A percentile compares a stretch with the other conserved stretches of the same genome.
phyloP scores from a whole-genome alignment of 495 filamentous ascomycete species.

The Talaromyces thailandensis region DNA sequence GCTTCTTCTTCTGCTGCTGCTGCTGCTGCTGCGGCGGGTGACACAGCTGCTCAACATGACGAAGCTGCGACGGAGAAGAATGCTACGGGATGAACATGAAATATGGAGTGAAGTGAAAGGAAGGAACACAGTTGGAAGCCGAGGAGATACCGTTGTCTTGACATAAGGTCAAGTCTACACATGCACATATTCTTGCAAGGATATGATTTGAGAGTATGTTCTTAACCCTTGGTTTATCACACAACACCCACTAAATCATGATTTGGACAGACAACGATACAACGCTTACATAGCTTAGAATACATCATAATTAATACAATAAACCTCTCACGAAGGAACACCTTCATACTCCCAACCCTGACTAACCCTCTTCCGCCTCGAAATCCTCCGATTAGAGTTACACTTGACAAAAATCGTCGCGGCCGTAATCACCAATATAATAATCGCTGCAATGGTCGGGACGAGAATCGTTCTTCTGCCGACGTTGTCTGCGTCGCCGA shows the following conservation, averaged over 20 bases:
- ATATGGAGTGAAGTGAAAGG: neutral
- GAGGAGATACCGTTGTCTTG: neutral
- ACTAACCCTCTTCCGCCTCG: conserved; percentile 39
- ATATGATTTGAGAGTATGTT: neutral
- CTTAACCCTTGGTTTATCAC: neutral
- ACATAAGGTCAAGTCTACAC: neutral
- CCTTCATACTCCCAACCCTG: conserved; percentile 61
- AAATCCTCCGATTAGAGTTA: conserved; percentile 47
- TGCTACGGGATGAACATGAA: neutral
- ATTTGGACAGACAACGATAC: neutral
- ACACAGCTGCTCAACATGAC: neutral
- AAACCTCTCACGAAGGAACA: conserved; percentile 38
- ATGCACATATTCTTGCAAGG: neutral
- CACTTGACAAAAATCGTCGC: conserved; percentile 58
- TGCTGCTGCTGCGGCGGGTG: neutral
- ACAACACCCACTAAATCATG: neutral
- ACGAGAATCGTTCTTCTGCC: conserved; percentile 43
- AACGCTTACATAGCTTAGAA: neutral
- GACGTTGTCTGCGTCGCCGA: conserved; percentile 22
- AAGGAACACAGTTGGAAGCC: neutral
- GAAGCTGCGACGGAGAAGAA: neutral
- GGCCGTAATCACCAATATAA: conserved; percentile 48
- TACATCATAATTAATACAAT: neutral
- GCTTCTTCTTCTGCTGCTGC: conserved; percentile 7
- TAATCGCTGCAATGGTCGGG: conserved; percentile 48